These are phyloP conservation scores for Zygosaccharomyces pseudobailii DNA, from an alignment of 1,139 yeast genomes.

Conservation along the genomic window DNA sequence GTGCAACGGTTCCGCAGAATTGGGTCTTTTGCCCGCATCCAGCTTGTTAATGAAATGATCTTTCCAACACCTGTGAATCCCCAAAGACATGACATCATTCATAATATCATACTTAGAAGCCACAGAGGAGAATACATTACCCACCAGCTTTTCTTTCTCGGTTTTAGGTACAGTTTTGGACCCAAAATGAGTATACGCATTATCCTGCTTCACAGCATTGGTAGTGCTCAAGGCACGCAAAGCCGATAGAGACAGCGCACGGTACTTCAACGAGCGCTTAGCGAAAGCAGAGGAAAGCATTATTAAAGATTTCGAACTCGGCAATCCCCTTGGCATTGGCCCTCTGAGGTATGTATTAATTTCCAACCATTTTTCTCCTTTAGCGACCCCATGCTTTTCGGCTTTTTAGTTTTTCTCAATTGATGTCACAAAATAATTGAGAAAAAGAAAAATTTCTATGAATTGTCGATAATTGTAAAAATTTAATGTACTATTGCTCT, in stretches of 20 bases:
- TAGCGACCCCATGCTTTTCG: background rate
- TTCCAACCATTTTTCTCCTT: background rate
- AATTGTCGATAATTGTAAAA: too few relatives aligned
- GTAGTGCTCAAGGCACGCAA: constrained; percentile 7
- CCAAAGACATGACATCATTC: constrained; percentile 98
- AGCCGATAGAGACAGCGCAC: background rate
- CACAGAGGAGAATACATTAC: constrained; percentile 87
- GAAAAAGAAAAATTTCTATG: background rate
- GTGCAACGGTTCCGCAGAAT: constrained; percentile 68
- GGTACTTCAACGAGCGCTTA: background rate
- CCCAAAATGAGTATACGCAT: constrained; percentile 73
- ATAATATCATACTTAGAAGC: constrained; percentile 91
- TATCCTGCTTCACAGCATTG: constrained; percentile 4
- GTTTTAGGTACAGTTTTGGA: constrained; percentile 74
- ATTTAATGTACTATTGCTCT: too few relatives aligned
- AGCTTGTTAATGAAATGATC: constrained; percentile 79
- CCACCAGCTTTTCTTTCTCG: constrained; percentile 83
- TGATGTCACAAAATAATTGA: constrained; percentile 1
- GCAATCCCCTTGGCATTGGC: background rate
- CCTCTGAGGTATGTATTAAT: background rate
- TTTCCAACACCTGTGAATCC: constrained; percentile 94
- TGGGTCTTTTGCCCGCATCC: constrained; percentile 93
- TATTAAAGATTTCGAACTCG: background rate
- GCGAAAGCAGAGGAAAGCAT: background rate
- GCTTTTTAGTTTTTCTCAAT: background rate